Conservation (phyloP, 2,329 filamentous ascomycete species). For the Hawksworthiomyces lignivorus region DNA sequence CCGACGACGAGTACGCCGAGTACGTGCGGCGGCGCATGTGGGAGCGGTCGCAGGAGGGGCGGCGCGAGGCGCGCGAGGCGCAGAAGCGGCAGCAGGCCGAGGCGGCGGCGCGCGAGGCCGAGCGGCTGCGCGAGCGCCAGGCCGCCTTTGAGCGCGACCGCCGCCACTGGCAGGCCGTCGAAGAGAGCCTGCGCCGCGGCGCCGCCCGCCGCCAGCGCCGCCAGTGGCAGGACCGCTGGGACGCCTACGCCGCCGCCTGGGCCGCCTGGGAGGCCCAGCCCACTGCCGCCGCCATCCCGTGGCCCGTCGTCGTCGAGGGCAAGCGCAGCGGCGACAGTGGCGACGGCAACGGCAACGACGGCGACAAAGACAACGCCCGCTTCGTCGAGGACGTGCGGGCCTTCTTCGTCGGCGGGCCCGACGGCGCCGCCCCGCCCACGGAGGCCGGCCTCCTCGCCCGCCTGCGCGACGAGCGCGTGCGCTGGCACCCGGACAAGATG, state of each 20-base stretch:
- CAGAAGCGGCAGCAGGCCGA: slow-evolving; percentile 34
- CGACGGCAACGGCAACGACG: slow-evolving; percentile 13
- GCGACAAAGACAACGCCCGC: background rate
- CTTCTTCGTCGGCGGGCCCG: slow-evolving; percentile 55
- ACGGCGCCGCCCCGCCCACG: slow-evolving; percentile 30
- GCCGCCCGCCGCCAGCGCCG: slow-evolving; percentile 47
- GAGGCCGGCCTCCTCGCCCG: slow-evolving; percentile 37
- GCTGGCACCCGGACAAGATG: slow-evolving; percentile 98
- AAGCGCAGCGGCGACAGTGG: slow-evolving; percentile 36
- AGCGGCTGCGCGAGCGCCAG: slow-evolving; percentile 42
- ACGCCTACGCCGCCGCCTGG: slow-evolving; percentile 59
- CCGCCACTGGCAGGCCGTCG: slow-evolving; percentile 45
- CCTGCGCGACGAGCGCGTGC: slow-evolving; percentile 77
- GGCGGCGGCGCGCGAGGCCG: slow-evolving; percentile 33
- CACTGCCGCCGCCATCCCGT: slow-evolving; percentile 39
- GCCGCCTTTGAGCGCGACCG: slow-evolving; percentile 22
- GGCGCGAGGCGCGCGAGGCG: slow-evolving; percentile 66
- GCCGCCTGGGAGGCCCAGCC: slow-evolving; percentile 36
- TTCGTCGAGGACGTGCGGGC: slow-evolving; percentile 40
- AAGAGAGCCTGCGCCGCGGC: slow-evolving; percentile 59
- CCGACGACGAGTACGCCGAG: slow-evolving; percentile 82
- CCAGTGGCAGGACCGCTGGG: slow-evolving; percentile 54
- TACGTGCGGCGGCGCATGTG: slow-evolving; percentile 89
- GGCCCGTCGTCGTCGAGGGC: slow-evolving; percentile 68
- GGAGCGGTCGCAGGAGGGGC: slow-evolving; percentile 83